Base-by-base conservation (phyloP, 2,329 filamentous ascomycete species). In the Eutypa lata region DNA sequence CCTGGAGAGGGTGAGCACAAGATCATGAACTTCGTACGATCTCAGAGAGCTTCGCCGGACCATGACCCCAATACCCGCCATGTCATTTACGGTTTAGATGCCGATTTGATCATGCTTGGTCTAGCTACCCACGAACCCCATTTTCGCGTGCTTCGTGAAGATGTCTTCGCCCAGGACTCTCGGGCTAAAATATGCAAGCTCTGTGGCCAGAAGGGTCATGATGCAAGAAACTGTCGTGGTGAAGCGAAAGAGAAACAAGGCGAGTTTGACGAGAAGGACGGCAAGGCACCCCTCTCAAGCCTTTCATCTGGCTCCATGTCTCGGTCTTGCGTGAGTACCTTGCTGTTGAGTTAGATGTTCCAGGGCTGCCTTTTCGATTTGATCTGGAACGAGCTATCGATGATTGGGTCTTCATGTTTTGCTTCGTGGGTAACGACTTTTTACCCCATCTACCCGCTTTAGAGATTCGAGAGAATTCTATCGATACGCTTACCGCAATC, bases 391-490 rank as follows among this genome's bases (percentile, higher is more conserved):
- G 94, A 59, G 92, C 92, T 24, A 83, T 97, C 54, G 94, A 97
- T 71, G 93, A 97, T 68, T 97, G 93, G 94, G 91, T 97, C 14
- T 97, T 97, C 71, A 94, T 97, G 86, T 97, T 93, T 74, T 97
- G 95, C 75, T 97, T 97, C 69, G 93, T 97, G 52, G 93, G 93
- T 61, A 99, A 99, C 72, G 95, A 99, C 76, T 99, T 99, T 75
- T 76, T 99, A 61, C 94, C 94, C 48, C 94, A 99, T 78, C 78
- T 99, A 53, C 94, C 94, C n/a, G 96, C 93, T 64, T 80, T 99
- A 53, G 94, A 97, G 70, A 97, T 99, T 69, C 86, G 94, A 55
- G 94, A 99, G 67, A 92, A 97, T 68, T 93, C 93, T 47, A 99
- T 99, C 66, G 93, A 99, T 68, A 95, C 92, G 1, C 78, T 99